Base-by-base conservation (phyloP, 768 basidiomycete genomes). In the Podaxis sp. region DNA sequence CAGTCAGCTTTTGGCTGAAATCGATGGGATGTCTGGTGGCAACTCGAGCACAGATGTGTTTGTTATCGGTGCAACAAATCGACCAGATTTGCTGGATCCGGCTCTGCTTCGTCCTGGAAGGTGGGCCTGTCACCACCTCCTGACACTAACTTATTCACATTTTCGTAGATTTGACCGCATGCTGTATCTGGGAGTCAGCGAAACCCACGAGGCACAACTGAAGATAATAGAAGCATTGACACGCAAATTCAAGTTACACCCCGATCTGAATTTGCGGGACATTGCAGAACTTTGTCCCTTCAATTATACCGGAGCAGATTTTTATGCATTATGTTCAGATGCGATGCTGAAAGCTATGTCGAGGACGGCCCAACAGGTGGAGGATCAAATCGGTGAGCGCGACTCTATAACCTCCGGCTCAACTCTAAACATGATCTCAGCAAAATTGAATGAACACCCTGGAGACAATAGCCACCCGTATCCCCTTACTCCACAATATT, bases 291-390 rank as follows among this genome's bases (percentile, higher is more conserved):
- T 77, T 38, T 99, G 96, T 65, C 89, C 94, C 0, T 93, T 96
- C 80, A 94, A 95, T 71, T 95, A 90, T 71, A 99, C 97, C 2
- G 97, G 97, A 49, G 97, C 97, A 46, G 97, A 99, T 73, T 95
- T 99, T 66, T 99, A 99, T 77, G 97, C 97, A 0, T 79, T 99
- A 8, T 99, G 97, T 74, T 92, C 95, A 4, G 96, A 99, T 74
- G 96, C 97, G 1, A 87, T 99, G 83, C 80, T 99, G 61, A 92
- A 92, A 72, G 94, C 97, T 9, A 96, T 99, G 88, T 88, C 93
- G 22, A 79, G 92, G 40, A 94, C 90, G 67, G 96, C 97, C 0
- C 83, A 85, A 64, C 84, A 83, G 55, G 77, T 99, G 13, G 96
- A 99, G 64, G 71, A 70, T 6, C 87, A 84, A 68, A 89, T 99